These are phyloP conservation scores for Trichosporon ovoides DNA, from an alignment of 1,284 basidiomycete species.

Conservation along the genomic window DNA sequence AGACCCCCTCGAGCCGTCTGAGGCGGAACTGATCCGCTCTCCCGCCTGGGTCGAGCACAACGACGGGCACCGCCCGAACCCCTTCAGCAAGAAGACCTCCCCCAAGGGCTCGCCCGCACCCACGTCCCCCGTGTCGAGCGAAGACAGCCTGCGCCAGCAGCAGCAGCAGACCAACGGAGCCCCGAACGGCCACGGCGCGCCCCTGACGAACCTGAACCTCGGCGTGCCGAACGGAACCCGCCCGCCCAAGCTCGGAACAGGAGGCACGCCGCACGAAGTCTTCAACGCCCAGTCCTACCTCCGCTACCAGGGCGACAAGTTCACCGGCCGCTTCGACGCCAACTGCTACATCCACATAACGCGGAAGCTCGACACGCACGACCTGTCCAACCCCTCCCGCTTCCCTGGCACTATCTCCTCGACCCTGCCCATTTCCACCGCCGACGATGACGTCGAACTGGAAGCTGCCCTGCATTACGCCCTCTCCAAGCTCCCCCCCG, in stretches of 20 bases:
- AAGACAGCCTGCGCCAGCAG: background rate
- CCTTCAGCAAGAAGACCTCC: background rate
- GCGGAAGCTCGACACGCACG: slow-evolving; percentile 93
- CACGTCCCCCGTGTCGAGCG: background rate
- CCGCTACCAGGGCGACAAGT: slow-evolving; percentile 95
- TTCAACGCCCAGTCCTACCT: slow-evolving; percentile 96
- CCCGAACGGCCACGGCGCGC: background rate
- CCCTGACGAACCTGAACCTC: slow-evolving; percentile 16
- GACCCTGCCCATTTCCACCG: slow-evolving; percentile 25
- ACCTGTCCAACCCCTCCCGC: slow-evolving; percentile 63
- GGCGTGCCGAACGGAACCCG: slow-evolving; percentile 20
- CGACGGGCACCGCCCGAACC: slow-evolving; percentile 59
- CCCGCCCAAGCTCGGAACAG: slow-evolving; percentile 22
- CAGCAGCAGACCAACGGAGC: background rate
- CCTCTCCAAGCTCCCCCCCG: slow-evolving; percentile 66
- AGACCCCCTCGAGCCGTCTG: slow-evolving; percentile 31
- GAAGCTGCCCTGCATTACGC: slow-evolving; percentile 56
- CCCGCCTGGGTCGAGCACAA: slow-evolving; percentile 70
- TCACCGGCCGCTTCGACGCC: slow-evolving; percentile 84
- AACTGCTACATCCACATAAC: slow-evolving; percentile 98
- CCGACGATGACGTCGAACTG: slow-evolving; percentile 45
- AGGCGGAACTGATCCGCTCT: slow-evolving; percentile 46
- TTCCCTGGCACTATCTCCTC: slow-evolving; percentile 22
- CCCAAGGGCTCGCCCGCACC: background rate
- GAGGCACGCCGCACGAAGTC: slow-evolving; percentile 49